Evolutionary conservation across 352 stramenopile genomes (phyloP), one percentile per base, ranked within the genome.

Genomic region (Phytophthora pinifolia): DNA sequence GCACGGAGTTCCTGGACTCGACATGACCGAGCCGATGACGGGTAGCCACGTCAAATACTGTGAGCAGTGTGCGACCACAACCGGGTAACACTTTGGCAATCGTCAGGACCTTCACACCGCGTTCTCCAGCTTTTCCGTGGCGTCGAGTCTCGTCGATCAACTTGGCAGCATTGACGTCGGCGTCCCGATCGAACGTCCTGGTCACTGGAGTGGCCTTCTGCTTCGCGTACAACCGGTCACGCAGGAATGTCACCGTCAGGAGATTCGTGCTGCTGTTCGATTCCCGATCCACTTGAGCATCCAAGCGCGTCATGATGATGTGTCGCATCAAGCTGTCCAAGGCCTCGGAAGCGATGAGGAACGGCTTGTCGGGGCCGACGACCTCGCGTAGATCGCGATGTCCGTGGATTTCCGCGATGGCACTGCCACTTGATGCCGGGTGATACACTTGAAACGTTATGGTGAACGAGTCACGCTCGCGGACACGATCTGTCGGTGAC

Each of bases 131-230:
- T 41, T 22, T 32, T 57, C 54, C 60, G 35, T 38, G 56, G 12
- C 41, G 55, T 31, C 49, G 55, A 20, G 38, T 38, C 13, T 65
- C 59, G 32, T 88, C 75, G 36, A 92, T 89, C 7, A 92, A 59
- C 32, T 89, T 92, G 7, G 34, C 38, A 4, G 54, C 64, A 37
- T 92, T 92, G 0, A 39, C 42, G 9, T 33, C 33, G 0, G 54
- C 29, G 37, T 92, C 81, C 4, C 34, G 41, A 3, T 61, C 41
- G 6, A 74, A 60, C 3, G 25, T 56, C 20, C 64, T 43, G 14
- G 75, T 72, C 14, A 88, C 64, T 31, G 81, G 81, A 0, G 81
- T 91, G 3, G 39, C 64, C 43, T 91, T 91, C 34, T 87, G 70
- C 53, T 88, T 91, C 1, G 72, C 61, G 25, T 77, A 91, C 22